Conservation (phyloP, 257 asterid genomes). For the Solanum sparsipilum region DNA sequence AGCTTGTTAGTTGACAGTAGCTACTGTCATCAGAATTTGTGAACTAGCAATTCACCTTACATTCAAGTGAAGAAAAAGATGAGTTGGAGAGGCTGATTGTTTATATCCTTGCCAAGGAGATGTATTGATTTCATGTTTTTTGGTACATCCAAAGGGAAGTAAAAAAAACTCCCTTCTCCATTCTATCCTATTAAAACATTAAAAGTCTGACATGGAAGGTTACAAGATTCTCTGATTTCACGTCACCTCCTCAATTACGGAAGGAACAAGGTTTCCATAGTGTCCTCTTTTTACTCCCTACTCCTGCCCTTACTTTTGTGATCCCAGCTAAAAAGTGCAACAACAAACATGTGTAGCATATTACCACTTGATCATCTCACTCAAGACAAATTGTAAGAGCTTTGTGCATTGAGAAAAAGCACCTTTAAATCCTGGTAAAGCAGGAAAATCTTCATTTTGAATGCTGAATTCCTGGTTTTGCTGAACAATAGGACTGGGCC, state of each 20-base stretch:
- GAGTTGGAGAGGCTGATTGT: not conserved
- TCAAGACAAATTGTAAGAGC: not conserved
- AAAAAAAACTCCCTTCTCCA: not conserved
- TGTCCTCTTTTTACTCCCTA: not conserved
- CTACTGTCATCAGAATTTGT: not conserved
- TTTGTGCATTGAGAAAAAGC: not conserved
- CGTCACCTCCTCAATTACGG: not conserved
- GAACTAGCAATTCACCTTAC: not conserved
- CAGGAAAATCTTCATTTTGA: conserved; percentile 96
- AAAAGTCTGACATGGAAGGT: not conserved
- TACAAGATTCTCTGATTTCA: not conserved
- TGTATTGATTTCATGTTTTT: not conserved
- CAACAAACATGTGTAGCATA: not conserved
- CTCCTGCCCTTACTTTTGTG: not conserved
- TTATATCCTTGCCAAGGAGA: not conserved
- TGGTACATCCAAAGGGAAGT: not conserved
- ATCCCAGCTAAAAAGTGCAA: not conserved
- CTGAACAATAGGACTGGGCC: conserved; percentile 51
- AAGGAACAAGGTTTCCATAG: not conserved
- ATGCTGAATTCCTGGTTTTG: conserved; percentile 94
- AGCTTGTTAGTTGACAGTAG: not conserved
- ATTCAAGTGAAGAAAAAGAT: not conserved
- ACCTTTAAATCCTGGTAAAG: conserved; percentile 93
- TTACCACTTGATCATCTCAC: not conserved
- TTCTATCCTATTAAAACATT: not conserved